Conservation (phyloP, 2,329 filamentous ascomycete species). For the Ascosphaera pollenicola region DNA sequence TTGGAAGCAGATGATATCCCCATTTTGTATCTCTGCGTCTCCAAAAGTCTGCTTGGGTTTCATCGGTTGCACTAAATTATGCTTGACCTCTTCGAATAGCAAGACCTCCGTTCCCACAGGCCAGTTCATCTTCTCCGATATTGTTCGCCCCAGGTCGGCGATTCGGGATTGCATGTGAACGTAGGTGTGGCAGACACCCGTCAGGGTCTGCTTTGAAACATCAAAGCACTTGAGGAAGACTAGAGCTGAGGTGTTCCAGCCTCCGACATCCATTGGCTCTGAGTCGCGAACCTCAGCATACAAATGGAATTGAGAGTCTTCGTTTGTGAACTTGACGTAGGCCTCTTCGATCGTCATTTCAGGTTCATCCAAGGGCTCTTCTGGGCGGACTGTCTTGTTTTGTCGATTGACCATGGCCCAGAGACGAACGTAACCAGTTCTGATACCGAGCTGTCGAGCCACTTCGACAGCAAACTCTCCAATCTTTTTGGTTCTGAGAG, state of each 20-base stretch:
- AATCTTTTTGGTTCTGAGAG: conserved; percentile 55
- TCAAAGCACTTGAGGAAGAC: conserved; percentile 91
- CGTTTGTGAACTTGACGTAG: conserved; percentile 44
- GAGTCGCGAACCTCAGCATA: conserved; percentile 67
- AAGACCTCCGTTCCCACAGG: conserved; percentile 46
- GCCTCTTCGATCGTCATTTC: conserved; percentile 61
- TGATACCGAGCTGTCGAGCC: conserved; percentile 44
- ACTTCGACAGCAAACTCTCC: conserved; percentile 51
- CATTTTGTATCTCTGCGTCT: conserved; percentile 85
- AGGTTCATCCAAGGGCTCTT: conserved; percentile 60
- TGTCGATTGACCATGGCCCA: conserved; percentile 99
- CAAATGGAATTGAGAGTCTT: conserved; percentile 41
- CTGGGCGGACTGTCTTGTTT: conserved; percentile 86
- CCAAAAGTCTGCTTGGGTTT: conserved; percentile 79
- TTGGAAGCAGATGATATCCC: conserved; percentile 93
- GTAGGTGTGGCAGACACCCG: conserved; percentile 64
- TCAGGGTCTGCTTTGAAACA: conserved; percentile 47
- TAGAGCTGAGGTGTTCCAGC: conserved; percentile 38
- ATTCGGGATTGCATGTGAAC: conserved; percentile 76
- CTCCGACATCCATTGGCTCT: conserved; percentile 27
- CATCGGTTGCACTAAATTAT: conserved; percentile 86
- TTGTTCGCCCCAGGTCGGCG: conserved; percentile 55
- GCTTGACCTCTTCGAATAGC: conserved; percentile 95
- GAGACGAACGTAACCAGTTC: conserved; percentile 50
- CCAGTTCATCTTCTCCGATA: conserved; percentile 72